These are phyloP conservation scores for Brassica juncea DNA, from an alignment of 345 rosid species.

Conservation along the genomic window DNA sequence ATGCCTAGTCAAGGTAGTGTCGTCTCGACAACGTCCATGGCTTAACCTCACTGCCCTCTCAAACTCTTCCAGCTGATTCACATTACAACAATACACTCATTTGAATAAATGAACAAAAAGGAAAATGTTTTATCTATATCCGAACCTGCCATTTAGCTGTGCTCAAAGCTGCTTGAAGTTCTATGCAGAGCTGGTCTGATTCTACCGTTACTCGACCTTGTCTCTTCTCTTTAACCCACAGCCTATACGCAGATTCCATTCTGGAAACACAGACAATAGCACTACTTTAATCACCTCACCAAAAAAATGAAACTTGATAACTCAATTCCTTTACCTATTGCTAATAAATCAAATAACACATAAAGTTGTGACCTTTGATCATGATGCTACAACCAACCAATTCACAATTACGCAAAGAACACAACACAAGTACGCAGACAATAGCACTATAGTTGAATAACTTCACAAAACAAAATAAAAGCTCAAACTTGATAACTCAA, in stretches of 20 bases:
- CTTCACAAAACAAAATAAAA: no score
- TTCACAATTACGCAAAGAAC: neutral
- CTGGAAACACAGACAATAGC: conserved; percentile 40
- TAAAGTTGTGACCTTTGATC: neutral
- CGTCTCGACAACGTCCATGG: conserved; percentile 49
- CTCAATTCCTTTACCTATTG: conserved; percentile 9
- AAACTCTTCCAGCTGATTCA: conserved; percentile 76
- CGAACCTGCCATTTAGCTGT: conserved; percentile 95
- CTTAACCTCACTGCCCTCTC: conserved; percentile 76
- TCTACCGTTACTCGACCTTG: conserved; percentile 42
- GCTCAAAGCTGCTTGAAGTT: conserved; percentile 78
- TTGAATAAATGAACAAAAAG: neutral
- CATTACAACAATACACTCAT: neutral
- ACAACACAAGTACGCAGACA: no score
- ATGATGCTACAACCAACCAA: neutral
- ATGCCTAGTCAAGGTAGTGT: conserved; percentile 61
- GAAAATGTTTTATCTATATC: neutral
- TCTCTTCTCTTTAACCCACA: conserved; percentile 67
- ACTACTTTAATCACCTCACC: neutral
- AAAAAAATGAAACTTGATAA: neutral
- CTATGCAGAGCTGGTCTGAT: conserved; percentile 58
- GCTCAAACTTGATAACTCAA: no score
- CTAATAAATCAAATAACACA: neutral
- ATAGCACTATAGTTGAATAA: no score
- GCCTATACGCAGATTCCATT: conserved; percentile 78